These are phyloP conservation scores for Bipolaris bicolor DNA, from an alignment of 2,329 filamentous ascomycete genomes.

Conservation along the genomic window DNA sequence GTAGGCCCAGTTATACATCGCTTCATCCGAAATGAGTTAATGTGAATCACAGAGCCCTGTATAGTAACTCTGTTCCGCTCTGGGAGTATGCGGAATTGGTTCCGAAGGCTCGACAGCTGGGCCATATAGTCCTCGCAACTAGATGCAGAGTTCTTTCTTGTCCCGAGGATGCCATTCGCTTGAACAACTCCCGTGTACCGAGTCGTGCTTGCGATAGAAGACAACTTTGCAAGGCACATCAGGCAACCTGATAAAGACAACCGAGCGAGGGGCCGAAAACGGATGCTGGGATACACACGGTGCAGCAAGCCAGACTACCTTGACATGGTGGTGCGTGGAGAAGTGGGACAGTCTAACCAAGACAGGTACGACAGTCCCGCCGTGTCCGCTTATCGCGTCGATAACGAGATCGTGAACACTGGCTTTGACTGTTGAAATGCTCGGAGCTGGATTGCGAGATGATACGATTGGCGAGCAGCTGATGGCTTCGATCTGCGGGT, in stretches of 20 bases:
- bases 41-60: too few relatives aligned
- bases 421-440: slow-evolving; percentile 13
- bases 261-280: slow-evolving; percentile 5
- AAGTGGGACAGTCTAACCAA: slow-evolving; percentile 19
- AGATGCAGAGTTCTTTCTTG: too few relatives aligned
- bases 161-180: too few relatives aligned
- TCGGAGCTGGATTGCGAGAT: not conserved
- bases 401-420: slow-evolving; percentile 10
- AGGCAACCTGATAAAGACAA: not conserved
- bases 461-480: slow-evolving; percentile 10
- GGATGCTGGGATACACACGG: slow-evolving; percentile 9
- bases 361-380: slow-evolving; percentile 14
- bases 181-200: not conserved
- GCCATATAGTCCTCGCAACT: too few relatives aligned
- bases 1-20: too few relatives aligned
- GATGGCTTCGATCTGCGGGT: not conserved
- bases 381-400: slow-evolving; percentile 18
- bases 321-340: slow-evolving; percentile 8
- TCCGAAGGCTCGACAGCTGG: too few relatives aligned
- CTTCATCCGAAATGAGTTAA: too few relatives aligned
- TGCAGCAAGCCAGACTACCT: slow-evolving; percentile 14
- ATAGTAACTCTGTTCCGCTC: too few relatives aligned
- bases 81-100: too few relatives aligned
- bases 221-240: not conserved
- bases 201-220: not conserved